Percentiles rank a stretch among this genome's conserved stretches.
These are phyloP conservation scores for Pythium phragmiticola DNA, from an alignment of 352 stramenopile genomes.

Conservation along the genomic window DNA sequence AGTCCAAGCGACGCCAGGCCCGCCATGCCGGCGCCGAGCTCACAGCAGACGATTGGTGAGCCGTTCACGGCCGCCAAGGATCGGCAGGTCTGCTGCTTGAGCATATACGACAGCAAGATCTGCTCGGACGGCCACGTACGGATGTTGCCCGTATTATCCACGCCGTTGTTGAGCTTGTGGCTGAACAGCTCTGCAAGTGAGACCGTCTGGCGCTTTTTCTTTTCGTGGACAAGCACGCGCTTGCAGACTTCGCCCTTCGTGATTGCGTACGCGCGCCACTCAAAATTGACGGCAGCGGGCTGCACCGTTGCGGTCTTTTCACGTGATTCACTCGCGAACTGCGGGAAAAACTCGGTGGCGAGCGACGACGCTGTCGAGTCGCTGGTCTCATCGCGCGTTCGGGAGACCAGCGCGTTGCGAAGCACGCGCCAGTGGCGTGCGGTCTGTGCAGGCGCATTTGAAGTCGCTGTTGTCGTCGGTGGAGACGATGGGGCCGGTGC, in stretches of 20 bases:
- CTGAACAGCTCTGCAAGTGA: conserved; percentile 67
- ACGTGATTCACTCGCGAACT: conserved; percentile 27
- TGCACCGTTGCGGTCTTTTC: neutral
- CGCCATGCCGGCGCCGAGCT: conserved; percentile 77
- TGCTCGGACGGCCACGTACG: conserved; percentile 83
- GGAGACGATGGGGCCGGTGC: neutral
- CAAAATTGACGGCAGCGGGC: conserved; percentile 35
- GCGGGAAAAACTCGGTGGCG: conserved; percentile 61
- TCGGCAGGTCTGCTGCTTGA: conserved; percentile 40
- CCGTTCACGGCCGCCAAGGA: conserved; percentile 21
- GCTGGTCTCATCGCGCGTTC: conserved; percentile 25
- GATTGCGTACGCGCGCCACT: conserved; percentile 53
- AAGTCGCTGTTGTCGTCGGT: neutral
- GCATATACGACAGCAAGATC: conserved; percentile 63
- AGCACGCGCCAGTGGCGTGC: conserved; percentile 69
- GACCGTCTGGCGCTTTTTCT: conserved; percentile 54
- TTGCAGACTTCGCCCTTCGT: conserved; percentile 4
- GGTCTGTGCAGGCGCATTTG: conserved; percentile 32
- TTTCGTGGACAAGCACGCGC: conserved; percentile 64
- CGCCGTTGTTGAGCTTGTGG: conserved; percentile 71
- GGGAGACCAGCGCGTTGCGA: conserved; percentile 55
- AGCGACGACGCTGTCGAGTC: conserved; percentile 54
- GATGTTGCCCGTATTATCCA: conserved; percentile 90
- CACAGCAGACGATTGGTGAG: conserved; percentile 44
- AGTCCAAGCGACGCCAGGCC: conserved; percentile 70